These are phyloP conservation scores for Solanum medicagineum DNA, from an alignment of 257 asterid species.

Conservation along the genomic window DNA sequence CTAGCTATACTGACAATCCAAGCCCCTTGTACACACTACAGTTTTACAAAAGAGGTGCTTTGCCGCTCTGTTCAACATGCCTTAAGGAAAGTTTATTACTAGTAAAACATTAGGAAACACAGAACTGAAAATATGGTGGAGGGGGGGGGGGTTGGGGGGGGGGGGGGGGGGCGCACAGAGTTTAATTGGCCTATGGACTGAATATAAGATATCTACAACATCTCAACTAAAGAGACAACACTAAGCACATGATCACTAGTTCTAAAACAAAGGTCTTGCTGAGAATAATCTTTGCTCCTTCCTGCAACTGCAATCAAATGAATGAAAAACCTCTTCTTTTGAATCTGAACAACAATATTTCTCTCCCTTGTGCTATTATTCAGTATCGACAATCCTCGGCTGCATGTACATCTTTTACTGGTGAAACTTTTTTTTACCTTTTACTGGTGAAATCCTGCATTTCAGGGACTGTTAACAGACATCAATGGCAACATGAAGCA, in stretches of 20 bases:
- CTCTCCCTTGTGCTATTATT: conserved; percentile 3
- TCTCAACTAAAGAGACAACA: not conserved
- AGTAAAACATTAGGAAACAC: not conserved
- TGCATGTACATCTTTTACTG: not conserved
- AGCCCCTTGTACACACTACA: not conserved
- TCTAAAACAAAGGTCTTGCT: not conserved
- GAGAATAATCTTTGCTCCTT: not conserved
- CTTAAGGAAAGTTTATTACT: not conserved
- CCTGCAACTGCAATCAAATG: not conserved
- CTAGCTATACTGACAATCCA: not conserved
- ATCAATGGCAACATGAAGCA: not conserved
- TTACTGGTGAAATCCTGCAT: not conserved
- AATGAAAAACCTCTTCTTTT: not conserved
- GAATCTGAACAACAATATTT: not conserved
- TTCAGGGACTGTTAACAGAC: not conserved
- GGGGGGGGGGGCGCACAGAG: not conserved
- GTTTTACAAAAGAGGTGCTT: not conserved
- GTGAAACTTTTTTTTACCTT: not conserved
- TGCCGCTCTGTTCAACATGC: not conserved
- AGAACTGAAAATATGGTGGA: not conserved
- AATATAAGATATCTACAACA: not conserved
- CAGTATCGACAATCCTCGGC: not conserved
- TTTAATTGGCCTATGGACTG: not conserved
- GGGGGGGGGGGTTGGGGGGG: too few relatives aligned
- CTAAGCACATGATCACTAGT: not conserved